A percentile compares a stretch with the other conserved stretches of the same genome.
phyloP scores from a whole-genome alignment of 2,329 filamentous ascomycete species.

The Alternaria novae-zelandiae region DNA sequence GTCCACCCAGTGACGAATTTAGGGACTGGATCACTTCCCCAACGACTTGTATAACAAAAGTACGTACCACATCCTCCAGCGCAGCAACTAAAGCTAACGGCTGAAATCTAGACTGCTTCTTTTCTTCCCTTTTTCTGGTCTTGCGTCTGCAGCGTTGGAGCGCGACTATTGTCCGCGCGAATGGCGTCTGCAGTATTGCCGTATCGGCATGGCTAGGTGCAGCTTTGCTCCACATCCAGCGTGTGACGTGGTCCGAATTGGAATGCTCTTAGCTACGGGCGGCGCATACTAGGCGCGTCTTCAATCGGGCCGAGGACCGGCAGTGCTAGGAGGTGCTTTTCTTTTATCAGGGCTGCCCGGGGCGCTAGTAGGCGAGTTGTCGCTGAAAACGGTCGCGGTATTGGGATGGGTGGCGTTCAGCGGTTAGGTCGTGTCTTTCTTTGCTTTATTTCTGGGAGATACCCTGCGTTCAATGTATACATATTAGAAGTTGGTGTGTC shows the following conservation, averaged over 20 bases:
- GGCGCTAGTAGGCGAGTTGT: neutral
- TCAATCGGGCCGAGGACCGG: neutral
- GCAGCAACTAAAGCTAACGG: neutral
- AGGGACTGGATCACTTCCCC: neutral
- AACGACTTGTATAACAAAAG: neutral
- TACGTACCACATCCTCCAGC: neutral
- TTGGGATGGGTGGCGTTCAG: neutral
- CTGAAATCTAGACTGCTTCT: neutral
- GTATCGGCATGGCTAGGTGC: neutral
- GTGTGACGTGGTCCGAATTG: neutral
- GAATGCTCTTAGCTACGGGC: neutral
- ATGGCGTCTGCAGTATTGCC: neutral
- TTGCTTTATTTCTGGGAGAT: neutral
- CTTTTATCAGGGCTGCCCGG: neutral
- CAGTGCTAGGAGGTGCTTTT: neutral
- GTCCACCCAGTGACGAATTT: too few relatives aligned
- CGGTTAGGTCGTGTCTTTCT: neutral
- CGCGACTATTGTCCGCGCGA: neutral
- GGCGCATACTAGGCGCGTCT: neutral
- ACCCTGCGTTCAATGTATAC: neutral
- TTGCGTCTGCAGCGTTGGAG: neutral
- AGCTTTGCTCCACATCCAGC: neutral
- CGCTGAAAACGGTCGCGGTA: neutral
- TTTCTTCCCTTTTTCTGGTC: neutral
- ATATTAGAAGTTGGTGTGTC: neutral